A percentile compares a stretch with the other conserved stretches of the same genome.
phyloP scores from a whole-genome alignment of 805 yeast species.

The Candida maris region DNA sequence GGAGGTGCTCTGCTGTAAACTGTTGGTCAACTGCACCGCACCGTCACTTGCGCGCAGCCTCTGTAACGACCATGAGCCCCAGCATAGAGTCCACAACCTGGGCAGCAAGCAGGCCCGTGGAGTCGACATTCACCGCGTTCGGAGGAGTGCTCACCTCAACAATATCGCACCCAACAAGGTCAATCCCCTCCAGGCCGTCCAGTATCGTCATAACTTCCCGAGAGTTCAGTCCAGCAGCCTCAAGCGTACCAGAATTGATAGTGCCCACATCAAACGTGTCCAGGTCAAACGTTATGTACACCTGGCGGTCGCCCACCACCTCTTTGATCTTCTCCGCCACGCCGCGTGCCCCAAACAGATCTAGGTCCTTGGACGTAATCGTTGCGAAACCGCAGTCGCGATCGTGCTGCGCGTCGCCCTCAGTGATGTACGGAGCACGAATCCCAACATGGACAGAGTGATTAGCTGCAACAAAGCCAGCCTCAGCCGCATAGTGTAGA shows the following conservation, averaged over 20 bases:
- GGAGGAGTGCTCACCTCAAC: constrained; percentile 69
- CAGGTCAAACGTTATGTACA: constrained; percentile 46
- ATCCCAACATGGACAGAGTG: constrained; percentile 59
- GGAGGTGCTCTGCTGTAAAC: too few relatives aligned
- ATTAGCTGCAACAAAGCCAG: constrained; percentile 51
- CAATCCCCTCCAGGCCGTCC: constrained; percentile 56
- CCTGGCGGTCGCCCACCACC: constrained; percentile 38
- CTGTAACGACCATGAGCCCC: constrained; percentile 40
- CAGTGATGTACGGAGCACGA: constrained; percentile 53
- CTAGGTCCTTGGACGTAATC: constrained; percentile 46
- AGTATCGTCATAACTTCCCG: constrained; percentile 44
- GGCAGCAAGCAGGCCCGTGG: constrained; percentile 63
- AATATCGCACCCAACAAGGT: constrained; percentile 70
- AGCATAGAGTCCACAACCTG: constrained; percentile 53
- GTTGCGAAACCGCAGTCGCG: constrained; percentile 45
- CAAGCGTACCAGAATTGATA: constrained; percentile 80
- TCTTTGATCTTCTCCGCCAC: constrained; percentile 36
- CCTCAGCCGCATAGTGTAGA: constrained; percentile 65
- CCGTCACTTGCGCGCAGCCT: not conserved
- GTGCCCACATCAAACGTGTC: constrained; percentile 73
- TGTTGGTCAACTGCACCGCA: too few relatives aligned
- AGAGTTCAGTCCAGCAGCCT: constrained; percentile 68
- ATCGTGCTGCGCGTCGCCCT: constrained; percentile 41
- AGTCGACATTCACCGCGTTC: constrained; percentile 55
- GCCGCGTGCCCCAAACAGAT: constrained; percentile 34